Percentiles rank a stretch among this genome's conserved stretches.
phyloP scores from a whole-genome alignment of 1,284 basidiomycete genomes.

The Austroboletus sp. region DNA sequence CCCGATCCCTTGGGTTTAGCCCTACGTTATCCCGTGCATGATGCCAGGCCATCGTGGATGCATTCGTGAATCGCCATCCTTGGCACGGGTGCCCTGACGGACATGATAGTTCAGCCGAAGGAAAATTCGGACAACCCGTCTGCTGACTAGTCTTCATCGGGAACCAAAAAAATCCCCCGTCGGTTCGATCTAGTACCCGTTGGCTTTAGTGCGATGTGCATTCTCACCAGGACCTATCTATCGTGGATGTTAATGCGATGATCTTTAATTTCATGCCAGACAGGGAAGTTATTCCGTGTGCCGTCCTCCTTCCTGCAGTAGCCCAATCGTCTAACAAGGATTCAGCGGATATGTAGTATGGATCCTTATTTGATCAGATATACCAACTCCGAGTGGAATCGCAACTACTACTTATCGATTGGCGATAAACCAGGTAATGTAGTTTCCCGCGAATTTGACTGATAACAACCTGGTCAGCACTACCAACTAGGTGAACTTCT shows the following conservation, averaged over 20 bases:
- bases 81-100: slow-evolving; percentile 52
- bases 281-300: slow-evolving; percentile 33
- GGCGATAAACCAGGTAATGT: slow-evolving; percentile 53
- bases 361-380: slow-evolving; percentile 28
- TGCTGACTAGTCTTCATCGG: slow-evolving; percentile 52
- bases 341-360: slow-evolving; percentile 57
- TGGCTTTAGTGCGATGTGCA: slow-evolving; percentile 49
- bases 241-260: slow-evolving; percentile 53
- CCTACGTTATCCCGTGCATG: slow-evolving; percentile 68
- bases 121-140: slow-evolving; percentile 38
- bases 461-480: slow-evolving; percentile 47
- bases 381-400: slow-evolving; percentile 48
- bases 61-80: slow-evolving; percentile 49
- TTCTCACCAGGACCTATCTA: background rate
- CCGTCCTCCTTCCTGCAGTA: slow-evolving; percentile 34
- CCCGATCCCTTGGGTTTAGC: slow-evolving; percentile 54
- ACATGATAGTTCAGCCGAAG: slow-evolving; percentile 49
- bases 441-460: background rate
- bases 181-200: slow-evolving; percentile 61
- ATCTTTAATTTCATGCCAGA: slow-evolving; percentile 60
- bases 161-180: slow-evolving; percentile 72
- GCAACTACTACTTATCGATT: slow-evolving; percentile 59
- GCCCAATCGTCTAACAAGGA: slow-evolving; percentile 72
- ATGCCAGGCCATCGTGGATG: slow-evolving; percentile 47
- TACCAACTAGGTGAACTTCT: slow-evolving; percentile 55